A percentile compares a stretch with the other conserved stretches of the same genome.
These are phyloP conservation scores for Vigna reflexopilosa DNA, from an alignment of 306 rosid species.

Conservation along the genomic window DNA sequence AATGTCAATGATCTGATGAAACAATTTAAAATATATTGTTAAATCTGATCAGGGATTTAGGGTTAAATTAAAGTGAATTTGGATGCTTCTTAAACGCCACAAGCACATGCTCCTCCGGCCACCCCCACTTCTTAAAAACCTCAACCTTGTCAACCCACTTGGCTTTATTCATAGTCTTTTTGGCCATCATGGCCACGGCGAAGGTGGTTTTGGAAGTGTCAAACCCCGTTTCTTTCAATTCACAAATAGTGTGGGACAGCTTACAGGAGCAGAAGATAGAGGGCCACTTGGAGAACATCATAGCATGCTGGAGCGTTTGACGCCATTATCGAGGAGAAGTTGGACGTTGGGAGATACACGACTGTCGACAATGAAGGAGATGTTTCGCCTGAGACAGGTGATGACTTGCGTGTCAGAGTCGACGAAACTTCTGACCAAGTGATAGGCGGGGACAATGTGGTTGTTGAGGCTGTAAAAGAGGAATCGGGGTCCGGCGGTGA, in stretches of 20 bases:
- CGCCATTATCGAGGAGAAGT: constrained; percentile 29
- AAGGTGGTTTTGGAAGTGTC: constrained; percentile 36
- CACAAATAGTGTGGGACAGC: constrained; percentile 15
- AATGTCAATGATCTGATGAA: too few relatives aligned
- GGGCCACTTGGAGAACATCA: not conserved
- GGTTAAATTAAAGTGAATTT: not conserved
- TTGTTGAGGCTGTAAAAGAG: not conserved
- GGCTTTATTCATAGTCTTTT: constrained; percentile 33
- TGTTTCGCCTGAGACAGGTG: not conserved
- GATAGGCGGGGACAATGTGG: constrained; percentile 25
- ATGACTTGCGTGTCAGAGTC: not conserved
- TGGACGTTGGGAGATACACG: not conserved
- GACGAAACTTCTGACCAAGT: not conserved
- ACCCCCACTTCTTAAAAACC: constrained; percentile 64
- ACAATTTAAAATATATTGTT: too few relatives aligned
- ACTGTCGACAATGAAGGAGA: not conserved
- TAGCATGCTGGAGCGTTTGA: not conserved
- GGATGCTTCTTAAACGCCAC: constrained; percentile 55
- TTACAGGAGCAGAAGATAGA: not conserved
- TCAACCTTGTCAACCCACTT: constrained; percentile 53
- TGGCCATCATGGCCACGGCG: constrained; percentile 43
- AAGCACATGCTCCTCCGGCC: constrained; percentile 49
- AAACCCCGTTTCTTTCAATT: constrained; percentile 57
- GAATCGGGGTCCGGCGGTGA: not conserved
- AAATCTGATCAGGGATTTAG: too few relatives aligned